Evolutionary conservation across 1,139 yeast genomes (phyloP).

Genomic region (Yamadazyma blattariae): DNA sequence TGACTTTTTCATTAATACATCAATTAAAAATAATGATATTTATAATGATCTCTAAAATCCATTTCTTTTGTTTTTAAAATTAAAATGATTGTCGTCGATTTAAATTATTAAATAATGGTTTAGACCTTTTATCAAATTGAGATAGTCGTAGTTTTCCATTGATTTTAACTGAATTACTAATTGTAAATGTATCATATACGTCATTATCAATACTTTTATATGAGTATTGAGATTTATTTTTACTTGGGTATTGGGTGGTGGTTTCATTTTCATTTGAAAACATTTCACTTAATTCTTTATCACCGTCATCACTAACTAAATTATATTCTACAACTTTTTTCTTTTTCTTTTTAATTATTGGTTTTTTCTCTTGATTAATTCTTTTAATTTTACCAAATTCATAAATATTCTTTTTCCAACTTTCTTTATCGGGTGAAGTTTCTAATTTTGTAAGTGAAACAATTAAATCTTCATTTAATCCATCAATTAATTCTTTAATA

Average conservation of each 20-base stretch:
- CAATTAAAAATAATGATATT: too few relatives aligned
- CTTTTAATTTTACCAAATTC: constrained; percentile 12
- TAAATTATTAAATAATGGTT: constrained; percentile 5
- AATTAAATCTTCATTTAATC: constrained; percentile 15
- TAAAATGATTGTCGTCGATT: constrained; percentile 8
- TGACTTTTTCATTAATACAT: too few relatives aligned
- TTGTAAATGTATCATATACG: too few relatives aligned
- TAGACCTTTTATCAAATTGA: constrained; percentile 1
- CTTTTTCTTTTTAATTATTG: constrained; percentile 5
- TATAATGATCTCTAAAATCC: too few relatives aligned
- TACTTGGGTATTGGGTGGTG: too few relatives aligned
- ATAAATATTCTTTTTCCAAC: constrained; percentile 24
- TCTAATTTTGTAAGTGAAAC: constrained; percentile 29
- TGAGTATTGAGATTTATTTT: too few relatives aligned
- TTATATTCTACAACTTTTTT: constrained; percentile 16
- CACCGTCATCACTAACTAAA: constrained; percentile 23
- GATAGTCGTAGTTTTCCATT: too few relatives aligned
- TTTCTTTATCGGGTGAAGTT: constrained; percentile 22
- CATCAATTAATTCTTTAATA: constrained; percentile 22
- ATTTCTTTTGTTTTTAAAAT: too few relatives aligned
- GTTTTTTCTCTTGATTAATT: background rate
- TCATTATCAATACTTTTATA: too few relatives aligned
- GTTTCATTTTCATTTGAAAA: too few relatives aligned
- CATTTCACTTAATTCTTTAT: constrained; percentile 13
- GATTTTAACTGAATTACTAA: too few relatives aligned